Conservation (phyloP, 768 basidiomycete species). For the Lentinula boryana region DNA sequence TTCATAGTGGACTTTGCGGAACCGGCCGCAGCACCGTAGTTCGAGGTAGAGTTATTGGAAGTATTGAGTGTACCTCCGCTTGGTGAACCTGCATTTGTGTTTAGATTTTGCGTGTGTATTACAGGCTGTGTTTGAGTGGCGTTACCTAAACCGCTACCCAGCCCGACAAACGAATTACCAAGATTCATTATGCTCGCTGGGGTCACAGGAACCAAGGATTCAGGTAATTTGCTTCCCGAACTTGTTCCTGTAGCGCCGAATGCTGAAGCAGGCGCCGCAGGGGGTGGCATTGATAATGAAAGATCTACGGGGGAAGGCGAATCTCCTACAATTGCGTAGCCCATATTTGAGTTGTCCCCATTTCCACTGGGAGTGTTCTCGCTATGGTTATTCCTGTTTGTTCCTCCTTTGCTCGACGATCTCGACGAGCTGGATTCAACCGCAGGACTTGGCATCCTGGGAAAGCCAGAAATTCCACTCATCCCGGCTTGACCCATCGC, state of each 20-base stretch:
- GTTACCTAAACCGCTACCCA: conserved; percentile 35
- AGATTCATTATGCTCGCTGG: conserved; percentile 94
- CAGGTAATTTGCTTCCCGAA: neutral
- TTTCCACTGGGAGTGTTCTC: neutral
- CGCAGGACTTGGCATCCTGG: neutral
- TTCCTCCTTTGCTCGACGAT: neutral
- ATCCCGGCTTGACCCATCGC: neutral
- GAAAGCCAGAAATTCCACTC: neutral
- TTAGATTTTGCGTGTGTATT: neutral
- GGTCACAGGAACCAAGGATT: conserved; percentile 65
- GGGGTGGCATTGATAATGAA: conserved; percentile 74
- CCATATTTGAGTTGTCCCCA: neutral
- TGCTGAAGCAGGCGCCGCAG: conserved; percentile 40
- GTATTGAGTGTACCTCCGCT: neutral
- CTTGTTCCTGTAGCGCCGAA: conserved; percentile 6
- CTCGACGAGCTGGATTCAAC: neutral
- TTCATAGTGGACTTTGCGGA: neutral
- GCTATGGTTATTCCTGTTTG: neutral
- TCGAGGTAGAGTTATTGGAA: neutral
- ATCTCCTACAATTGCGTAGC: conserved; percentile 26
- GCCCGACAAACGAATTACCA: conserved; percentile 33
- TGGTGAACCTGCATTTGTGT: neutral
- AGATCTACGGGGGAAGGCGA: conserved; percentile 82
- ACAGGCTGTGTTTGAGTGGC: neutral
- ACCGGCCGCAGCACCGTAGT: neutral